Conservation (phyloP, 1,139 yeast species). For the Pichia terricola region DNA sequence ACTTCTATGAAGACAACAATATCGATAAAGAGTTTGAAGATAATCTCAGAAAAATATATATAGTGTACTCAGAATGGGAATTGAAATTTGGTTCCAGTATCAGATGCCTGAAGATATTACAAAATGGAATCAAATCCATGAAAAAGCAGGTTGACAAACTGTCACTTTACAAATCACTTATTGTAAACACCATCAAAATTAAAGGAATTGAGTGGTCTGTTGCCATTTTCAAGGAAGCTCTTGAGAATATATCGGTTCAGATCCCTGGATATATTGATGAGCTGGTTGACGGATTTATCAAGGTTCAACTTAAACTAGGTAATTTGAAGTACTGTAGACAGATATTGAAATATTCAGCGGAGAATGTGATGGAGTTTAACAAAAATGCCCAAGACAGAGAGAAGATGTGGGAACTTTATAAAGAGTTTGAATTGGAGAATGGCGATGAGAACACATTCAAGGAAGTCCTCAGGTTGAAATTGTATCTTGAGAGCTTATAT, state of each 20-base stretch:
- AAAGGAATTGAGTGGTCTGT: constrained; percentile 19
- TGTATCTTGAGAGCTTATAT: constrained; percentile 28
- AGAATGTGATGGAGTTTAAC: constrained; percentile 27
- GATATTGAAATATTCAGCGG: constrained; percentile 41
- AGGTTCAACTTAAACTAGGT: constrained; percentile 35
- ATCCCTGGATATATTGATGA: constrained; percentile 19
- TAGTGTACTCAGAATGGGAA: constrained; percentile 58
- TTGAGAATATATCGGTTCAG: constrained; percentile 31
- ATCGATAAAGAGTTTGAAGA: constrained; percentile 13
- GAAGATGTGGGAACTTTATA: constrained; percentile 44
- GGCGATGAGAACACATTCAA: constrained; percentile 70
- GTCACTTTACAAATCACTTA: constrained; percentile 26
- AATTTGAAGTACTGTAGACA: constrained; percentile 55
- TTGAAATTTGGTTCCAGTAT: constrained; percentile 36
- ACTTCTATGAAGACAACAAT: constrained; percentile 13
- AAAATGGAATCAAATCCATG: constrained; percentile 29
- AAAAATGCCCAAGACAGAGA: constrained; percentile 12
- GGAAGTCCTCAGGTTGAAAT: constrained; percentile 60
- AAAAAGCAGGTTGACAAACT: constrained; percentile 23
- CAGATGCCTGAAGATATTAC: constrained; percentile 35
- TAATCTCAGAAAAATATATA: constrained; percentile 22
- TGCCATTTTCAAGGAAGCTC: constrained; percentile 32
- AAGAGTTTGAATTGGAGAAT: constrained; percentile 55
- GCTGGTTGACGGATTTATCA: constrained; percentile 25
- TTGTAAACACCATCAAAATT: constrained; percentile 16